phyloP scores from a whole-genome alignment of 371 early-diverging fungal genomes.

The Hamiltosporidium tvaerminnensis region DNA sequence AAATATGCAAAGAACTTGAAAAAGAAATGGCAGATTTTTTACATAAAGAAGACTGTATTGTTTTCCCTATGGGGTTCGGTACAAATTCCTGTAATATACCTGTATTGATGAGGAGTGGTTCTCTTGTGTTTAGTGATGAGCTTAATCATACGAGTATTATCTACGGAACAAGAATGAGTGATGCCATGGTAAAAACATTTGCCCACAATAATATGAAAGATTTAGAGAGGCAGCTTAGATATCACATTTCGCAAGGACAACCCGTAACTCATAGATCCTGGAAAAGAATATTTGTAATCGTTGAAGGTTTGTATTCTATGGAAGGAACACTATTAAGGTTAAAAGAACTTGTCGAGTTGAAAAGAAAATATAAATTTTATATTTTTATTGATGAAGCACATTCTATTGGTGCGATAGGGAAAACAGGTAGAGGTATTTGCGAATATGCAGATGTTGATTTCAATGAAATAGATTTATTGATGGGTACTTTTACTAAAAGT shows the following conservation, averaged over 20 bases:
- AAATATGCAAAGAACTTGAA: slow-evolving; percentile 66
- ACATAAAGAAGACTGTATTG: slow-evolving; percentile 74
- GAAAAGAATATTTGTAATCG: slow-evolving; percentile 89
- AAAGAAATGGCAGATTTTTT: slow-evolving; percentile 77
- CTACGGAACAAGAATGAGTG: slow-evolving; percentile 78
- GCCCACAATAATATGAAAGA: slow-evolving; percentile 72
- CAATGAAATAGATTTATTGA: slow-evolving; percentile 74
- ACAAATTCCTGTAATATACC: slow-evolving; percentile 93
- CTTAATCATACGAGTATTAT: slow-evolving; percentile 88
- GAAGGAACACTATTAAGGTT: slow-evolving; percentile 81
- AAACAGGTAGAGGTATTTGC: slow-evolving; percentile 81
- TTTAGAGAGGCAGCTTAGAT: slow-evolving; percentile 67
- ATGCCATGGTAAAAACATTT: slow-evolving; percentile 78
- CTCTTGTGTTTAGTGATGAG: slow-evolving; percentile 83
- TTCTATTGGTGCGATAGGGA: slow-evolving; percentile 84
- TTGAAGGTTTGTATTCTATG: slow-evolving; percentile 96
- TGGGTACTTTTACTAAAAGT: slow-evolving; percentile 98
- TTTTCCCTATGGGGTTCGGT: slow-evolving; percentile 92
- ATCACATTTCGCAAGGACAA: slow-evolving; percentile 86
- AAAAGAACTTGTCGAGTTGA: slow-evolving; percentile 71
- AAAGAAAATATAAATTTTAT: slow-evolving; percentile 86
- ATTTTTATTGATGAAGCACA: slow-evolving; percentile 98
- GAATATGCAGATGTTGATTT: slow-evolving; percentile 78
- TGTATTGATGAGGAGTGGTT: slow-evolving; percentile 68
- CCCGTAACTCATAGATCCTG: slow-evolving; percentile 90